Evolutionary conservation across 805 yeast species (phyloP), one percentile per base, ranked within the genome.

Genomic region (Lachancea quebecensis): DNA sequence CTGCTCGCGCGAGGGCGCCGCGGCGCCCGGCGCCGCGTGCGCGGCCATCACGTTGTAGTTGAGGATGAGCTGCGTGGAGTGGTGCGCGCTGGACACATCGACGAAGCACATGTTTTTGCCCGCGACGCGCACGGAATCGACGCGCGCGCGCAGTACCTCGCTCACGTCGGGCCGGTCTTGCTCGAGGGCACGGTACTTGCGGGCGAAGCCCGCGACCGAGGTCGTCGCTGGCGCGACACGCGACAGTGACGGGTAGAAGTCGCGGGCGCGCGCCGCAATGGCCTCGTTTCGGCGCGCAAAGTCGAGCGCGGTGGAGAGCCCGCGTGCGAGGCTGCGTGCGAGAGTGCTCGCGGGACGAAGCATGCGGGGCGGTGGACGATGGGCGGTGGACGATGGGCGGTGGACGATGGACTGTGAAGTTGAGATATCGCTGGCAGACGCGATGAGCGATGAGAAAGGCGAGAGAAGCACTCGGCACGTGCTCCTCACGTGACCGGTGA

Each of bases 101-200:
- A 63, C 52, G 44, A 65, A 65, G 38, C 64, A 59, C 35, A 64
- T 62, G 38, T 59, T 60, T 43, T 58, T 62, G 12, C 68, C 67
- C 8, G 64, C 53, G 38, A 50, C 54, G 34, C 69, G 53, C 14
- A 62, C 56, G 30, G 51, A 54, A 33, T 48, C 54, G 37, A 65
- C 54, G 18, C 62, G 51, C 9, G 67, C 69, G 46, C 51, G 48
- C 5, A 52, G 31, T 16, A 31, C 34, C 29, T 48, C 48, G 2
- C 34, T 31, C 1, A 29, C n/a, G 9, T 33, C 18, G n/a, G 42
- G 37, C 18, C 41, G 41, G 38, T 47, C 50, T 10, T 12, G 32
- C 12, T 37, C 10, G 6, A 47, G 28, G 27, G 37, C 44, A n/a
- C 35, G 18, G 42, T 48, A 54, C 4, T 27, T 17, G 6, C 35